Evolutionary conservation across 202 grass and related monocot genomes (phyloP).

Genomic region (Eragrostis tef): DNA sequence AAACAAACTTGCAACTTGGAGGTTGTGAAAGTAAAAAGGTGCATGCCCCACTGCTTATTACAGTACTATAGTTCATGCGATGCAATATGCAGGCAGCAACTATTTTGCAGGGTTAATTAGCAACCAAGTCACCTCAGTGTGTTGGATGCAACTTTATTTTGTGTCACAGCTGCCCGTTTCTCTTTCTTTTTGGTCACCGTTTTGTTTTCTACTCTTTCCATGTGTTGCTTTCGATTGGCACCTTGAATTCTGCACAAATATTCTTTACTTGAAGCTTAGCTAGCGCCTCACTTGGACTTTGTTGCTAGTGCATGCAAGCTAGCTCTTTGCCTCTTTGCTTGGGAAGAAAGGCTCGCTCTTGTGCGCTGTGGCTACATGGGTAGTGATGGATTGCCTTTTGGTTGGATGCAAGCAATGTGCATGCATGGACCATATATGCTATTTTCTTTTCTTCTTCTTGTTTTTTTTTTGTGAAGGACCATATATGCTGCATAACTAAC

Average conservation of each 20-base stretch:
- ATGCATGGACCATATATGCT: background rate
- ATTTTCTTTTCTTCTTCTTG: too few relatives aligned
- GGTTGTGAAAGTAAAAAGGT: conserved; percentile 52
- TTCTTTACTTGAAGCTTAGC: conserved; percentile 43
- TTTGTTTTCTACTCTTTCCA: conserved; percentile 40
- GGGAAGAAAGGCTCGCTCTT: conserved; percentile 30
- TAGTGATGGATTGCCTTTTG: background rate
- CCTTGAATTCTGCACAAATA: conserved; percentile 34
- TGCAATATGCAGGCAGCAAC: background rate
- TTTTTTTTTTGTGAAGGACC: too few relatives aligned
- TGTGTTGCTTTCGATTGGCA: conserved; percentile 42
- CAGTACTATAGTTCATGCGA: background rate
- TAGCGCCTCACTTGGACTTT: conserved; percentile 8
- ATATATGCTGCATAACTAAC: background rate
- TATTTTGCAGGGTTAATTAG: conserved; percentile 46
- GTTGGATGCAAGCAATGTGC: background rate
- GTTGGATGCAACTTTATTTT: background rate
- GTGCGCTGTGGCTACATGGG: background rate
- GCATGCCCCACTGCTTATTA: background rate
- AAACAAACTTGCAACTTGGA: conserved; percentile 27
- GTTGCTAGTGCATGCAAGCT: conserved; percentile 13
- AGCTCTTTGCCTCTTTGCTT: conserved; percentile 43
- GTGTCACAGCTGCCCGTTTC: background rate
- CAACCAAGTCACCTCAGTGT: conserved; percentile 43
- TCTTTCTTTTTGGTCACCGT: conserved; percentile 7